A percentile compares a stretch with the other conserved stretches of the same genome.
These are phyloP conservation scores for Lachancea quebecensis DNA, from an alignment of 805 yeast species.

Conservation along the genomic window DNA sequence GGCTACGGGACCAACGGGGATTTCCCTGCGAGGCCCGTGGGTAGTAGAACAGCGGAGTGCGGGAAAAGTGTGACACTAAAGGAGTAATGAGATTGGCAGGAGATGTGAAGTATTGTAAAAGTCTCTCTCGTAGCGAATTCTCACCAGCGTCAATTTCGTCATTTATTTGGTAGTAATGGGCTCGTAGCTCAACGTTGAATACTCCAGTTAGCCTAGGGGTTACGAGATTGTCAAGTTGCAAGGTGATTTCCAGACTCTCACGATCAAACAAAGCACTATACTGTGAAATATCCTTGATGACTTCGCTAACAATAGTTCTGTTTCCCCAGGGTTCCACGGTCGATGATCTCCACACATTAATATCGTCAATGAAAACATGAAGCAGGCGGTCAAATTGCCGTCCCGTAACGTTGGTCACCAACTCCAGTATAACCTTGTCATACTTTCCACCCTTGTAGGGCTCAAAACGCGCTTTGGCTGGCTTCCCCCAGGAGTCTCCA, in stretches of 20 bases:
- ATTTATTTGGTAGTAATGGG: conserved; percentile 38
- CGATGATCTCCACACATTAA: conserved; percentile 76
- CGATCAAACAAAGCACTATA: conserved; percentile 44
- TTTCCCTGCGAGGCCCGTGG: conserved; percentile 35
- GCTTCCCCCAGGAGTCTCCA: conserved; percentile 56
- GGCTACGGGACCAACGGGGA: conserved; percentile 21
- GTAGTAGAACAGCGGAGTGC: conserved; percentile 41
- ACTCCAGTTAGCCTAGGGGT: conserved; percentile 52
- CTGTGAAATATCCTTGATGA: conserved; percentile 57
- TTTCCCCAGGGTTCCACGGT: conserved; percentile 67
- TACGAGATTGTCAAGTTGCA: conserved; percentile 61
- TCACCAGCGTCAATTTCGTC: background rate
- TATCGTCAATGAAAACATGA: conserved; percentile 53
- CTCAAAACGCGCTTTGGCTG: conserved; percentile 36
- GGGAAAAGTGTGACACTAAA: conserved; percentile 21
- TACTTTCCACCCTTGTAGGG: conserved; percentile 43
- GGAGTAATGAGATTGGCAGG: conserved; percentile 8
- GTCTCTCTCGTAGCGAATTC: conserved; percentile 3
- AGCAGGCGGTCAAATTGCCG: conserved; percentile 61
- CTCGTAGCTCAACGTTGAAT: conserved; percentile 47
- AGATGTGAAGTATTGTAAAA: conserved; percentile 4
- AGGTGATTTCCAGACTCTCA: conserved; percentile 36
- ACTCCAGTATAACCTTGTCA: conserved; percentile 46
- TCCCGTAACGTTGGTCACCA: conserved; percentile 49
- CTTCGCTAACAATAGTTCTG: conserved; percentile 39